Evolutionary conservation across 441 rosid genomes (phyloP).

Genomic region (Adansonia madagascariensis): DNA sequence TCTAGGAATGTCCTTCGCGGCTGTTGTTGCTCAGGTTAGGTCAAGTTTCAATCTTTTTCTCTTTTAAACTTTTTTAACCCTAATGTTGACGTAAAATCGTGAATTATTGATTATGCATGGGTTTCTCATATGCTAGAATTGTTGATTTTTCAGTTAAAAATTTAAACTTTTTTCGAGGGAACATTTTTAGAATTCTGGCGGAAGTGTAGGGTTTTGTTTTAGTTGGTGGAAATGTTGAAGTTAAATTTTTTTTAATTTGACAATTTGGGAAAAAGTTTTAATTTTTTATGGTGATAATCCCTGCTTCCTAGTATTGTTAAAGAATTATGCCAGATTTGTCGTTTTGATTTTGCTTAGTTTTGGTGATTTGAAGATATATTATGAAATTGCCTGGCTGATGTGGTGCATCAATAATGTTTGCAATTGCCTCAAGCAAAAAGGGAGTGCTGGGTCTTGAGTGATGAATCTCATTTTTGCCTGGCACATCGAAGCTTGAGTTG

Average conservation of each 20-base stretch:
- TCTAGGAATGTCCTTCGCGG: slow-evolving; percentile 95
- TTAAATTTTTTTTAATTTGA: slow-evolving; percentile 1
- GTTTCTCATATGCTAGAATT: not conserved
- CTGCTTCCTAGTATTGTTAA: not conserved
- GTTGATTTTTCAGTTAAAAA: not conserved
- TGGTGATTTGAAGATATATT: slow-evolving; percentile 9
- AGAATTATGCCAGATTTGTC: not conserved
- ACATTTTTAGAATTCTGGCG: not conserved
- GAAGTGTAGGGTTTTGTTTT: not conserved
- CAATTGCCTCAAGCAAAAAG: slow-evolving; percentile 26
- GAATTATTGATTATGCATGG: not conserved
- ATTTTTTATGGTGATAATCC: not conserved
- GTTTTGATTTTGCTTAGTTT: not conserved
- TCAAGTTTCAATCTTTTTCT: slow-evolving; percentile 34
- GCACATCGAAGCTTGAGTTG: slow-evolving; percentile 25
- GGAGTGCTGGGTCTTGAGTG: slow-evolving; percentile 25
- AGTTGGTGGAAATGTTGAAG: not conserved
- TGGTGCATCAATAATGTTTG: slow-evolving; percentile 18
- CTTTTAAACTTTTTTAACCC: not conserved
- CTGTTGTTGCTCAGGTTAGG: slow-evolving; percentile 79
- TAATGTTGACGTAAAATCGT: not conserved
- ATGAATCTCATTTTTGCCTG: slow-evolving; percentile 23
- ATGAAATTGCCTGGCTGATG: slow-evolving; percentile 19
- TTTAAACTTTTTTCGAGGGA: not conserved
- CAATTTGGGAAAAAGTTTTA: not conserved